These are phyloP conservation scores for Hebeloma cylindrosporum DNA, from an alignment of 768 basidiomycete species.

Conservation along the genomic window DNA sequence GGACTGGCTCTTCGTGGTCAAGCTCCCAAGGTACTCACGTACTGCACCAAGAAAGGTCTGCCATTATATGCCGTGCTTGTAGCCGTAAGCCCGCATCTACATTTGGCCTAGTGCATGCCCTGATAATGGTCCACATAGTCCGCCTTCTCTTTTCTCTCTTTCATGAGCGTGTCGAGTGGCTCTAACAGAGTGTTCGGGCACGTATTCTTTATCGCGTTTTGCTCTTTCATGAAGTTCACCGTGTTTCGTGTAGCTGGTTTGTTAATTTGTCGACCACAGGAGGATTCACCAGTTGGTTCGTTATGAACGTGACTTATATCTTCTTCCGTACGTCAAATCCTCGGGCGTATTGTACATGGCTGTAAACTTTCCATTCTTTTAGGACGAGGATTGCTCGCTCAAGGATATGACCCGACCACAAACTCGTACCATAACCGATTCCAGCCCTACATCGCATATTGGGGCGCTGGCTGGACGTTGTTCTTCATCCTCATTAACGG, in stretches of 20 bases:
- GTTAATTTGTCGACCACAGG: slow-evolving; percentile 65
- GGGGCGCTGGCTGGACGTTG: slow-evolving; percentile 65
- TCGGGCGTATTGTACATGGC: not conserved
- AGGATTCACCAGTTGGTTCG: slow-evolving; percentile 67
- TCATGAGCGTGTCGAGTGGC: slow-evolving; percentile 64
- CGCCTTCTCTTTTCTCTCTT: slow-evolving; percentile 50
- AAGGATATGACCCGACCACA: slow-evolving; percentile 60
- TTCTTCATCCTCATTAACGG: slow-evolving; percentile 58
- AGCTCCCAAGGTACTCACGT: slow-evolving; percentile 42
- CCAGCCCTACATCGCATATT: slow-evolving; percentile 69
- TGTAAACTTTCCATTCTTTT: slow-evolving; percentile 8
- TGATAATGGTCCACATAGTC: slow-evolving; percentile 24
- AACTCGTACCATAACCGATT: slow-evolving; percentile 62
- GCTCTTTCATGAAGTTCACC: not conserved
- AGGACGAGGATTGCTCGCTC: slow-evolving; percentile 62
- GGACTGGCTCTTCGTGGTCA: slow-evolving; percentile 54
- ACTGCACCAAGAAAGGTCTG: slow-evolving; percentile 49
- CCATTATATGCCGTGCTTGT: slow-evolving; percentile 42
- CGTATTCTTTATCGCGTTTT: slow-evolving; percentile 12
- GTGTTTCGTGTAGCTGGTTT: slow-evolving; percentile 52
- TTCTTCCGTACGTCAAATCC: slow-evolving; percentile 54
- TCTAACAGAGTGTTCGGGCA: slow-evolving; percentile 59
- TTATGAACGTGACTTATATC: slow-evolving; percentile 71
- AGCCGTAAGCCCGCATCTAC: slow-evolving; percentile 25
- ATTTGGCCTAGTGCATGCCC: not conserved